These are phyloP conservation scores for Mucor indicus DNA, from an alignment of 371 early-diverging fungal genomes.

Conservation along the genomic window DNA sequence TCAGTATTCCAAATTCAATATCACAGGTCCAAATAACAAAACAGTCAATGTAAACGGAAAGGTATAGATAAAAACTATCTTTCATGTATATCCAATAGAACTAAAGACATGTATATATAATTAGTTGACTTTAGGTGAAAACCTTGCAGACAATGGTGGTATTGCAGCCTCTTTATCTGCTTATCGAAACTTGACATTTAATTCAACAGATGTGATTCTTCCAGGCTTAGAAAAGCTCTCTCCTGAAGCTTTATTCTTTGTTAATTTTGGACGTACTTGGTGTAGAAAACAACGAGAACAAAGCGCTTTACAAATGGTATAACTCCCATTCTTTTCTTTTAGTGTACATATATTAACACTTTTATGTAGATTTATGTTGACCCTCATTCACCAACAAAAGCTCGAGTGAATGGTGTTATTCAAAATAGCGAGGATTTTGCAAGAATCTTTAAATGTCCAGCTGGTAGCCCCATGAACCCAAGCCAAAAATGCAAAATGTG, in stretches of 20 bases:
- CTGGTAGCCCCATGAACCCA: constrained; percentile 46
- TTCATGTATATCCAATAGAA: neutral
- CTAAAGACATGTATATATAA: neutral
- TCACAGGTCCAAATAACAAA: constrained; percentile 23
- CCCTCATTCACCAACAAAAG: constrained; percentile 40
- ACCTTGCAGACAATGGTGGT: constrained; percentile 79
- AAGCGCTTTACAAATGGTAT: constrained; percentile 12
- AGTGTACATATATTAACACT: neutral
- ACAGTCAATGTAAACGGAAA: constrained; percentile 39
- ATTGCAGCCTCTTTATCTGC: constrained; percentile 36
- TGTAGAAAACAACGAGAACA: constrained; percentile 29
- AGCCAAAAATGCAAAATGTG: constrained; percentile 37
- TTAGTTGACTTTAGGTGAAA: constrained; percentile 65
- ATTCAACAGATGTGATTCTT: constrained; percentile 10
- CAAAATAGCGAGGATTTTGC: constrained; percentile 55
- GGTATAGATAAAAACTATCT: constrained; percentile 1
- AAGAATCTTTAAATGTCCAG: constrained; percentile 52
- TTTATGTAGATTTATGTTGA: constrained; percentile 31
- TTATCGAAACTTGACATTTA: constrained; percentile 23
- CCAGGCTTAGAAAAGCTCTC: constrained; percentile 26
- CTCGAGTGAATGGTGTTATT: constrained; percentile 53
- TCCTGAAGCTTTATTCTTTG: constrained; percentile 43
- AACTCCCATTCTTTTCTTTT: neutral
- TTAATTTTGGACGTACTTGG: constrained; percentile 40
- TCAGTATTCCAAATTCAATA: constrained; percentile 51